Evolutionary conservation across 768 basidiomycete genomes (phyloP), one percentile per base, ranked within the genome.

Genomic region (Gelatoporia subvermispora): DNA sequence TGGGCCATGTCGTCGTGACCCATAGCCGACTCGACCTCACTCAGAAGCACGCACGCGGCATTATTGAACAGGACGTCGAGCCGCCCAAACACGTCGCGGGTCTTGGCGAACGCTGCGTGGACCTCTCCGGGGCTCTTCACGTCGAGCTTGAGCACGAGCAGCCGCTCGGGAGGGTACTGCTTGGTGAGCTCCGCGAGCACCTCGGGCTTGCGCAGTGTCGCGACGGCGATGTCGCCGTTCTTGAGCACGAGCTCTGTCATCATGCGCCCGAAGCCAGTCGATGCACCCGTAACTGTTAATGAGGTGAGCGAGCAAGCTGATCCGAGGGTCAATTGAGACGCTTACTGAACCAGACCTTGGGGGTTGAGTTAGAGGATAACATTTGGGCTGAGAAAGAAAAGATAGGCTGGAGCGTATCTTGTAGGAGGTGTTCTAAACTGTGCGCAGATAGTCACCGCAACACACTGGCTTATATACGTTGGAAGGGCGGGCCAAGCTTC

Each of bases 21-120:
- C 4, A 57, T 56, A 23, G 49, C 47, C 16, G 43, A 42, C 37
- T 63, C 60, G 21, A 54, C 18, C 48, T 61, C 61, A 22, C 52
- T 52, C 4, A 52, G 3, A 2, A 49, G 24, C 5, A 16, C 20
- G 39, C 44, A 53, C 4, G 54, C 60, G 4, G 60, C 61, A 41
- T 63, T 63, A 35, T 60, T 63, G 34, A 54, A 48, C 15, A 63
- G 58, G 13, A 63, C 58, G 47, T 63, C 61, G 35, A 63, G 24
- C 18, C 55, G 45, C 2, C 53, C 60, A 39, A 61, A 61, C 13
- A 25, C 23, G 0, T 45, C 40, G 15, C 38, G 41, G 1, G 56
- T 54, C 11, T 37, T 22, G 15, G 47, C 24, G 44, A 63, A 63
- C 3, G 56, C 60, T 5, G 23, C 39, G 22, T 56, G 31, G 22